Evolutionary conservation across 2,329 filamentous ascomycete genomes (phyloP), one percentile per base, ranked within the genome.

Genomic region (Onygenales sp.): DNA sequence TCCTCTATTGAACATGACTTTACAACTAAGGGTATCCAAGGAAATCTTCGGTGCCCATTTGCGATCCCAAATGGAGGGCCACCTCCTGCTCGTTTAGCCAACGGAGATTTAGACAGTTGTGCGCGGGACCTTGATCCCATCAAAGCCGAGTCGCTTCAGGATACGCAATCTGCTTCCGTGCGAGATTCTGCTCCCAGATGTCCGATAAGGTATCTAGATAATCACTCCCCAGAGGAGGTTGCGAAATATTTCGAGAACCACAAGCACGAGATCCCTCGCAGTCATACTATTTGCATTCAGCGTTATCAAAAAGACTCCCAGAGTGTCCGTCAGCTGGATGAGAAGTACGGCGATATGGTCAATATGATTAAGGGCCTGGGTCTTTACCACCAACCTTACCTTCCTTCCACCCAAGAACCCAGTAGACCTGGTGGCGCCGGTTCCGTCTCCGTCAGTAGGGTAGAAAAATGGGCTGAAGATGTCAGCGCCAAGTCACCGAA

Each of bases 351-450:
- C 59, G 92, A 86, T 66, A 75, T 96, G 43, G 89, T 88, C 61
- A 94, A 83, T 71, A 96, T 97, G 92, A 94, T 97, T 56, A 86
- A 93, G 67, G 89, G 89, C 7, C 76, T 97, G 40, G 88, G 90
- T 48, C 81, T 85, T 58, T 88, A 94, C 61, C 92, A 97, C 66
- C 87, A 93, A 65, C 85, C 88, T 5, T 89, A 93, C 82, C 75
- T 96, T 32, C 87, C 87, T 1, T 76, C 79, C 40, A 73, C 75
- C 4, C 76, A 67, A 21, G 66, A 78, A 48, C 78, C 80, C 42
- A 61, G 63, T 46, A 58, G 60, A 47, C 61, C 55, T 51, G 65
- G 60, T 51, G 61, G 61, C 55, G 13, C 61, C 55, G 33, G 47
- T 53, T 73, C 72, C 47, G 72, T 69, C 11, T 84, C 85, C 6